Base-by-base conservation (phyloP, 1,284 basidiomycete species). In the Heterobasidion parviporum region DNA sequence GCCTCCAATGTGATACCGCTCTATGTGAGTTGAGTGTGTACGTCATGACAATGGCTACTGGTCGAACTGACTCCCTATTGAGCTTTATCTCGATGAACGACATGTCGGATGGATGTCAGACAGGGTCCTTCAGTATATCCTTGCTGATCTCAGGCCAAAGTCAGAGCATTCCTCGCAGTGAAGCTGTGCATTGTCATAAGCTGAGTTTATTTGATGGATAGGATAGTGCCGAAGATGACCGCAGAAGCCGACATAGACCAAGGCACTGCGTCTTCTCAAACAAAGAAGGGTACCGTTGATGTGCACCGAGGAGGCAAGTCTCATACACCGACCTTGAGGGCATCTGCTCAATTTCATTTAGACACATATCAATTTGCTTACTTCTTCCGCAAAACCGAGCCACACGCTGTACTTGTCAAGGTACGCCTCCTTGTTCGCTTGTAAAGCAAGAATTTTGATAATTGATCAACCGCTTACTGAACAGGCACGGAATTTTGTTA, bases 61-160 rank as follows among this genome's bases (percentile, higher is more conserved):
- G 26, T 26, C 26, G 26, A 26, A 26, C 26, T 26, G 26, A 26
- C 4, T 5, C 26, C 26, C 26, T 34, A 8, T 15, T 38, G 46
- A 89, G 87, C 67, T 91, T 12, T 91, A 89, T 66, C 76, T 91
- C 14, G 88, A 91, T 64, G 85, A 87, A 60, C 77, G 79, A n/a
- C 89, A 91, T 69, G 65, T 85, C 15, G 74, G 80, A 48, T 91
- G 89, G 89, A 91, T 91, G 88, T 81, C 85, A 6, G 87, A 91
- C 59, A 62, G 71, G 32, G 72, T 83, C 46, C 70, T 91, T 12
- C 87, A 89, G 63, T 79, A 81, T 63, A 83, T 91, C 26, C 74
- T 91, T 2, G 76, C 79, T 14, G 88, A 91, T 65, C 67, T 91
- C 49, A 76, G 83, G 61, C 85, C 85, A 57, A 69, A 82, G 89